phyloP scores from a whole-genome alignment of 106 monocot genomes.

The Narthecium ossifragum region DNA sequence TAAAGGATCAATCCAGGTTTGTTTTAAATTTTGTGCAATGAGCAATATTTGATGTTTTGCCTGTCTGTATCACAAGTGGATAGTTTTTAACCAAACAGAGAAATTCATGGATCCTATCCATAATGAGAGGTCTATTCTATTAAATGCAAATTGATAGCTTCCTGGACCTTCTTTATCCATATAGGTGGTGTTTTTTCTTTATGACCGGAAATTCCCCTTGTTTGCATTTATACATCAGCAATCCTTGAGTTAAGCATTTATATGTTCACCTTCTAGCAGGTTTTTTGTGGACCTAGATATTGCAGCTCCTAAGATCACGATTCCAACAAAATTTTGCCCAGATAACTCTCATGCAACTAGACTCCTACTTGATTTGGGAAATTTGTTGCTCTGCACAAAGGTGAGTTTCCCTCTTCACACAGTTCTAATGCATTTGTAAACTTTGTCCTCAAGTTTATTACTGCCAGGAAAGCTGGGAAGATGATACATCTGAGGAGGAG shows the following conservation, averaged over 20 bases:
- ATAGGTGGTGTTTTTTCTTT: too few species aligned
- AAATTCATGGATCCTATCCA: too few species aligned
- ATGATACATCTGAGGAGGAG: slow-evolving; percentile 43
- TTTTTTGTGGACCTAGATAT: slow-evolving; percentile 92
- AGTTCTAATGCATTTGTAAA: too few species aligned
- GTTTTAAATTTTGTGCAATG: slow-evolving; percentile 5
- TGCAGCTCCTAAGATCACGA: slow-evolving; percentile 93
- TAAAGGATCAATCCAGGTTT: slow-evolving; percentile 87
- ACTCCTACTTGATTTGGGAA: slow-evolving; percentile 92
- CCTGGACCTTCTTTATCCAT: too few species aligned
- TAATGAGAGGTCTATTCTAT: too few species aligned
- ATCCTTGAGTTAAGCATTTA: too few species aligned
- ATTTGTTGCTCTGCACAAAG: slow-evolving; percentile 71
- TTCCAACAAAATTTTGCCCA: slow-evolving; percentile 81
- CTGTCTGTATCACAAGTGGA: too few species aligned
- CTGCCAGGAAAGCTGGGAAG: slow-evolving; percentile 65
- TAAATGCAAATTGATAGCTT: too few species aligned
- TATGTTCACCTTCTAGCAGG: slow-evolving; percentile 26
- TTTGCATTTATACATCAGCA: too few species aligned
- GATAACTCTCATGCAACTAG: slow-evolving; percentile 55
- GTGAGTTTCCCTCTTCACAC: slow-evolving; percentile 22
- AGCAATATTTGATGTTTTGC: not conserved
- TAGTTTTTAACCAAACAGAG: too few species aligned
- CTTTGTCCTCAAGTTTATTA: slow-evolving; percentile 4
- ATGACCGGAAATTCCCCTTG: too few species aligned